A percentile compares a stretch with the other conserved stretches of the same genome.
These are phyloP conservation scores for Calonectria henricotiae DNA, from an alignment of 2,329 filamentous ascomycete genomes.

Conservation along the genomic window DNA sequence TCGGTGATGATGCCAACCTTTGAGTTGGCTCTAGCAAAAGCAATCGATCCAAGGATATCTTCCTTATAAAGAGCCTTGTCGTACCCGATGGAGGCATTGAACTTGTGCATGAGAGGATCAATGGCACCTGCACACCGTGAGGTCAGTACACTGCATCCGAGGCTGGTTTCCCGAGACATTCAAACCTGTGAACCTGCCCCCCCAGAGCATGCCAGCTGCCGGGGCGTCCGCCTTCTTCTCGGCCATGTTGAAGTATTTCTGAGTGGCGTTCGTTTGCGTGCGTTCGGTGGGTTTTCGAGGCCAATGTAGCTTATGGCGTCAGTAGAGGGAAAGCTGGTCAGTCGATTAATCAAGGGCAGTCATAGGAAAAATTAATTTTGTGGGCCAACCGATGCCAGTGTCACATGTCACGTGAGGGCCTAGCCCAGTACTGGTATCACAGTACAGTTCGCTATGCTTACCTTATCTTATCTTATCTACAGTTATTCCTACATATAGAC, in stretches of 20 bases:
- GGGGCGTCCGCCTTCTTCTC: constrained; percentile 53
- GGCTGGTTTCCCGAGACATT: constrained; percentile 42
- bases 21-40: constrained; percentile 85
- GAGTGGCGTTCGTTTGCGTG: constrained; percentile 27
- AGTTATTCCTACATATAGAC: neutral
- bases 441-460: neutral
- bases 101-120: constrained; percentile 88
- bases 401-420: constrained; percentile 24
- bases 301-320: constrained; percentile 42
- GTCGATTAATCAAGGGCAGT: constrained; percentile 39
- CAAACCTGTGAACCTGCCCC: constrained; percentile 69
- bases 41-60: constrained; percentile 86
- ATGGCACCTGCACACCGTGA: constrained; percentile 66
- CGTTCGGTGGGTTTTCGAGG: constrained; percentile 43
- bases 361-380: constrained; percentile 40
- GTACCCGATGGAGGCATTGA: constrained; percentile 87
- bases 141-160: constrained; percentile 53
- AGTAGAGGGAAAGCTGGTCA: constrained; percentile 36
- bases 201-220: constrained; percentile 60
- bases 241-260: constrained; percentile 46
- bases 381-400: constrained; percentile 42
- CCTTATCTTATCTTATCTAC: too few relatives aligned
- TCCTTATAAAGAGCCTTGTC: constrained; percentile 85
- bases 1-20: constrained; percentile 82
- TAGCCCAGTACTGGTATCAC: constrained; percentile 8